Evolutionary conservation across 148 eudicot species (phyloP).

Genomic region (Amaranthus palmeri): DNA sequence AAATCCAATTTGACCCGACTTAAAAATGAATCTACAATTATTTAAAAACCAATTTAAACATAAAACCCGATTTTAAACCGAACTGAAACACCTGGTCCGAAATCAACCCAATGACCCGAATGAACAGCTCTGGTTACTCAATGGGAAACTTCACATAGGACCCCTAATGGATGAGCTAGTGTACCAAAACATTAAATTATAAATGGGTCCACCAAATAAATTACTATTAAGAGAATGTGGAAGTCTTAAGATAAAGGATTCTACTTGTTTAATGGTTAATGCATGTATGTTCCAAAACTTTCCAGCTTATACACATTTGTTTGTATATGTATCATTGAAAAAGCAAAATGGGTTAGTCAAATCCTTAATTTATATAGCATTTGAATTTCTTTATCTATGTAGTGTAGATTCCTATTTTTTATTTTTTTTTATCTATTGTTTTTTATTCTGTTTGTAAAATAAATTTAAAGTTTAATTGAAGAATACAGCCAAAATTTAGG

Average conservation of each 20-base stretch:
- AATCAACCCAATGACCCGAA: no score
- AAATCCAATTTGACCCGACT: no score
- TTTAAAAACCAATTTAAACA: no score
- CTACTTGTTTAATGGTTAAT: conserved; percentile 1
- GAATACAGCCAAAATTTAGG: conserved; percentile 5
- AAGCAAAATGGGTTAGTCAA: conserved; percentile 16
- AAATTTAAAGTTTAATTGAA: neutral
- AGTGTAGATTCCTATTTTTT: conserved; percentile 24
- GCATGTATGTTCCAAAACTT: neutral
- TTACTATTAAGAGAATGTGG: neutral
- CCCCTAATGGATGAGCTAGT: no score
- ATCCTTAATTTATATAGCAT: neutral
- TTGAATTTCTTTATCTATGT: conserved; percentile 10
- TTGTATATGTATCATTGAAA: conserved; percentile 2
- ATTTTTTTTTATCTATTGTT: neutral
- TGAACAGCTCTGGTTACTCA: no score
- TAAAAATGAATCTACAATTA: no score
- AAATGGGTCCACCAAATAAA: neutral
- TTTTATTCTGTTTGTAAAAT: neutral
- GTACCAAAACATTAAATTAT: neutral
- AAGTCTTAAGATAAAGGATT: conserved; percentile 2
- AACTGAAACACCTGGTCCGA: no score
- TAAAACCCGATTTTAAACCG: no score
- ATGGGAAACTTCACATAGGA: no score
- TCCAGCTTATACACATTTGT: conserved; percentile 4